These are phyloP conservation scores for Globisporangium mamillatum DNA, from an alignment of 352 stramenopile genomes.

Conservation along the genomic window DNA sequence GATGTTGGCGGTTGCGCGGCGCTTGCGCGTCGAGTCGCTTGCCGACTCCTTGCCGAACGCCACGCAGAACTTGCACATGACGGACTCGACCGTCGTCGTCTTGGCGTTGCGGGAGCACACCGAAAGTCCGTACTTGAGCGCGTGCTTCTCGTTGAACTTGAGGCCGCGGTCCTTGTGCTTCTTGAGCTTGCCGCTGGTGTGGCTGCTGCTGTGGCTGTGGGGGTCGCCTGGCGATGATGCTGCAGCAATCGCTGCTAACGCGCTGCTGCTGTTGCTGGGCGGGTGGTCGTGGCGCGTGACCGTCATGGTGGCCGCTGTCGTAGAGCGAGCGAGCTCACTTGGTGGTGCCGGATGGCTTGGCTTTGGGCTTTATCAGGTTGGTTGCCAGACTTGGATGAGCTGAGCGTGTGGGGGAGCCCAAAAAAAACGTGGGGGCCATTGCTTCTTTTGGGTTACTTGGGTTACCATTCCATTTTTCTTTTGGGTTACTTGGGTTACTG, in stretches of 20 bases:
- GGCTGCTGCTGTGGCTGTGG: background rate
- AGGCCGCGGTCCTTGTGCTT: constrained; percentile 61
- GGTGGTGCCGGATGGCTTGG: background rate
- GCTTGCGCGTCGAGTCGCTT: constrained; percentile 49
- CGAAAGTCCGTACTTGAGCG: constrained; percentile 64
- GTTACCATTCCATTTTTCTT: too few species aligned
- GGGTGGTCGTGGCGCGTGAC: constrained; percentile 16
- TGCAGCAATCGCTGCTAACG: background rate
- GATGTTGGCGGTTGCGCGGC: constrained; percentile 61
- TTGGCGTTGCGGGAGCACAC: constrained; percentile 59
- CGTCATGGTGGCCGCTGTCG: constrained; percentile 21
- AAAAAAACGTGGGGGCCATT: too few species aligned
- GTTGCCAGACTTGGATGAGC: background rate
- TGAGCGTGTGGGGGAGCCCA: background rate
- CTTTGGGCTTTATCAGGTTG: background rate
- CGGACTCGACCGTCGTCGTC: constrained; percentile 46
- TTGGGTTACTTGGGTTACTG: too few species aligned
- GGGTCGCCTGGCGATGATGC: background rate
- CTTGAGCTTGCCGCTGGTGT: constrained; percentile 25
- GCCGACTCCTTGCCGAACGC: constrained; percentile 64
- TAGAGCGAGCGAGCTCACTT: background rate
- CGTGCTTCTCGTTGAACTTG: constrained; percentile 69
- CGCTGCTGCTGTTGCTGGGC: constrained; percentile 8
- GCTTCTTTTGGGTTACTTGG: too few species aligned
- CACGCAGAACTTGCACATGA: constrained; percentile 80